Conservation (phyloP, 495 filamentous ascomycete species). For the Viridothelium virens region DNA sequence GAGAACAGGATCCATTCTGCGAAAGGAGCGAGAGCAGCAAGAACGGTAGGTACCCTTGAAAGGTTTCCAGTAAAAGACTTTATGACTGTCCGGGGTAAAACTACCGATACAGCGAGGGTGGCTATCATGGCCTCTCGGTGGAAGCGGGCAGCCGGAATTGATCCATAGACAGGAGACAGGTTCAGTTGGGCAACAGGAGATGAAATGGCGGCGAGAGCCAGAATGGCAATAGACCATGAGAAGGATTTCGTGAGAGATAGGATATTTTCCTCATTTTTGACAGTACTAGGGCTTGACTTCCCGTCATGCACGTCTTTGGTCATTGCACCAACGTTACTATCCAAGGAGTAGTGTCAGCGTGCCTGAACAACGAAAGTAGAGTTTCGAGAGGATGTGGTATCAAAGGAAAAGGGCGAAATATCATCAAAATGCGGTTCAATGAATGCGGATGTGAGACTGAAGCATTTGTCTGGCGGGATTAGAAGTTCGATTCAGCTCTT, state of each 20-base stretch:
- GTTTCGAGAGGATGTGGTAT: neutral
- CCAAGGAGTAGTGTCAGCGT: neutral
- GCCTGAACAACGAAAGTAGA: neutral
- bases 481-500: too few species aligned
- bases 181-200: conserved; percentile 67
- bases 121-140: conserved; percentile 58
- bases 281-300: neutral
- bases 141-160: conserved; percentile 62
- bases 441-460: neutral
- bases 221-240: conserved; percentile 34
- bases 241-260: conserved; percentile 24
- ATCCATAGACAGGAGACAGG: conserved; percentile 79
- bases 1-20: conserved; percentile 61
- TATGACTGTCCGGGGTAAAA: conserved; percentile 47
- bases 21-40: conserved; percentile 66
- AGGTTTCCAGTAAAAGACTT: conserved; percentile 36
- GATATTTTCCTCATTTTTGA: neutral
- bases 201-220: conserved; percentile 62
- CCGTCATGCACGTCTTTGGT: neutral
- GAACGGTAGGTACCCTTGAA: conserved; percentile 50
- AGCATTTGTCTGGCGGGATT: neutral
- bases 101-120: conserved; percentile 53
- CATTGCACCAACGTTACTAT: neutral
- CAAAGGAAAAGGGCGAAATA: neutral
- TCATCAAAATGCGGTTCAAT: neutral